Conservation (phyloP, 2,329 filamentous ascomycete species). For the Cercospora canescens region DNA sequence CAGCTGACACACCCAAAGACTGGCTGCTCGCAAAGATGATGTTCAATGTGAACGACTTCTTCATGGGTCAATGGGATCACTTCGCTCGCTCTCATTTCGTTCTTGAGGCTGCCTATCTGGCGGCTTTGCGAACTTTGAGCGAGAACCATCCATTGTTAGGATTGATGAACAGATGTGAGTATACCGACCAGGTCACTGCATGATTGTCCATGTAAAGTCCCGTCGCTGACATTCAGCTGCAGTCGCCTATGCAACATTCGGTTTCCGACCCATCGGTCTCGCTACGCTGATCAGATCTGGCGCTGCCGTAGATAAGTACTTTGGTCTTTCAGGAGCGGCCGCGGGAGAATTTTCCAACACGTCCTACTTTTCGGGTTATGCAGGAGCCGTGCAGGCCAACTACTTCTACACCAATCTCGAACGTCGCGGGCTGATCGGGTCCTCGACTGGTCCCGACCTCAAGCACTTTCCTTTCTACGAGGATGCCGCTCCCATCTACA, state of each 20-base stretch:
- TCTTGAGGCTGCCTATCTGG: slow-evolving; percentile 46
- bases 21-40: slow-evolving; percentile 55
- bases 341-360: slow-evolving; percentile 17
- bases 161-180: too few species aligned
- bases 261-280: slow-evolving; percentile 24
- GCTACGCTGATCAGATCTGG: slow-evolving; percentile 22
- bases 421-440: slow-evolving; percentile 44
- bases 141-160: slow-evolving; percentile 48
- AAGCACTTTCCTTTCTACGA: slow-evolving; percentile 49
- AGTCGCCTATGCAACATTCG: slow-evolving; percentile 33
- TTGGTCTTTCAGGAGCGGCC: slow-evolving; percentile 16
- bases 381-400: slow-evolving; percentile 37
- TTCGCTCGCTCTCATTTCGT: slow-evolving; percentile 48
- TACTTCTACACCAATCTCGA: slow-evolving; percentile 44
- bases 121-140: slow-evolving; percentile 50
- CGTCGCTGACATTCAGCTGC: too few species aligned
- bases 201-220: too few species aligned
- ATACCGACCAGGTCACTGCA: too few species aligned
- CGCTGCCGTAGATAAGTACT: slow-evolving; percentile 30
- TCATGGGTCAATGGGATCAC: slow-evolving; percentile 47
- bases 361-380: slow-evolving; percentile 20
- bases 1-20: slow-evolving; percentile 46
- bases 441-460: slow-evolving; percentile 39
- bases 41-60: slow-evolving; percentile 52
- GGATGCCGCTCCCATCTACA: slow-evolving; percentile 42